Base-by-base conservation (phyloP, 2,329 filamentous ascomycete species). In the Laburnicola sp. region DNA sequence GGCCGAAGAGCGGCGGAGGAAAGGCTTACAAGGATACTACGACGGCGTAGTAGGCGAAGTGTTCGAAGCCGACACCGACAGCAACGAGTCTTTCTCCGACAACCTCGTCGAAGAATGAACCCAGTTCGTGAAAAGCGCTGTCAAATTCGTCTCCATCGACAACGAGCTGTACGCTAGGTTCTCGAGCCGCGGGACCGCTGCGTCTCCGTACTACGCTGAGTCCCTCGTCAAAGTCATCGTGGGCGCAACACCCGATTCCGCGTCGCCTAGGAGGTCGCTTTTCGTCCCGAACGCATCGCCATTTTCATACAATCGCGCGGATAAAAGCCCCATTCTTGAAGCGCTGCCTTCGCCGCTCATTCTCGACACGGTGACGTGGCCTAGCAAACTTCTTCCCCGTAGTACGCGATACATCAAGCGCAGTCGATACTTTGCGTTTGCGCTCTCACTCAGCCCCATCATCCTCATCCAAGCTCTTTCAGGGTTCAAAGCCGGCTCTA, bases 1-100 rank as follows among this genome's bases (percentile, higher is more conserved):
- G 49, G 27, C 16, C 22, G 49, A 51, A 48, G 49, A 51, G 39
- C 6, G 44, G 11, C 47, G 39, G 10, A 21, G 44, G 26, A 46
- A 47, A 36, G 38, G 34, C 3, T 21, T 45, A 7, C 27, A 39
- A n/a, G 43, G 43, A 11, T 41, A 47, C 32, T 51, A 42, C 34
- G 49, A 51, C n/a, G 44, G 49, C 6, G 49, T 51, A 6, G 44
- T 51, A 8, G 43, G 49, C 23, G 43, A 46, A 31, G 43, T 46
- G 3, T 46, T 46, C 26, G 43, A 46, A 30, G 43, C 43, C 16
- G 43, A 46, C 25, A 46, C 43, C 3, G 43, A 46, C 25, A 23
- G 34, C 3, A 38, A 38, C 26, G 43, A 46, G 30, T 46, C 43
- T 3, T 46, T 46, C 34, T n/a, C 43, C 3, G 43, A 46, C 45